Base-by-base conservation (phyloP, 2,329 filamentous ascomycete genomes). In the Sporothrix brasiliensis region DNA sequence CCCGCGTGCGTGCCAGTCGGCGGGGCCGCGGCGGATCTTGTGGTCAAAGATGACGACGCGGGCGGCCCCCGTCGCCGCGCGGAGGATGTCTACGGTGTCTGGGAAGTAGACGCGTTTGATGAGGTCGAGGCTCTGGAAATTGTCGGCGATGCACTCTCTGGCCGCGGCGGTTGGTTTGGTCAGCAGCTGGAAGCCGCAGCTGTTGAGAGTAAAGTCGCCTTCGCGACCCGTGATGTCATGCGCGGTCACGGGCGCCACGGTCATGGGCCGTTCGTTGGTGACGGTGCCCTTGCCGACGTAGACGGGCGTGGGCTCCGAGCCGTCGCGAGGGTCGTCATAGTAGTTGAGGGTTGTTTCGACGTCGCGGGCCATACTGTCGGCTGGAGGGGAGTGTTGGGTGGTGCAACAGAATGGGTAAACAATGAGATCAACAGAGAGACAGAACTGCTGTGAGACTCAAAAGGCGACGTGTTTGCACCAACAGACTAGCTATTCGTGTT, bases 1-100 rank as follows among this genome's bases (percentile, higher is more conserved):
- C 81, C 88, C 87, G 81, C 90, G 78, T 75, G 90, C 91, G 76
- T 88, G 87, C 89, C 90, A 93, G 70, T 82, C 77, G 3, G 80
- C 79, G 7, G 80, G 80, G 0, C 80, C 80, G 58, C 79, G 77
- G 49, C 91, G 87, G 74, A 92, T 88, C 13, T 90, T 92, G 79
- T 93, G 89, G 78, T 88, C 86, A 76, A 89, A 90, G 76, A 89
- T 87, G 80, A 86, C 83, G 73, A 88, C 78, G 27, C 83, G 82
- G 39, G 77, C 77, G 2, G 83, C 86, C 3, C 87, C 87, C 19
- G 87, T 89, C 77, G 65, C 68, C 11, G 72, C 50, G 52, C 69
- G 71, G 1, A 75, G 77, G 41, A 91, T 77, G 39, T 84, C 77
- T 5, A 89, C 87, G 21, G 91, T 85, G 76, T 92, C 89, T 0